These are phyloP conservation scores for Tuctoria greenei DNA, from an alignment of 176 grass and related monocot genomes.

Conservation along the genomic window DNA sequence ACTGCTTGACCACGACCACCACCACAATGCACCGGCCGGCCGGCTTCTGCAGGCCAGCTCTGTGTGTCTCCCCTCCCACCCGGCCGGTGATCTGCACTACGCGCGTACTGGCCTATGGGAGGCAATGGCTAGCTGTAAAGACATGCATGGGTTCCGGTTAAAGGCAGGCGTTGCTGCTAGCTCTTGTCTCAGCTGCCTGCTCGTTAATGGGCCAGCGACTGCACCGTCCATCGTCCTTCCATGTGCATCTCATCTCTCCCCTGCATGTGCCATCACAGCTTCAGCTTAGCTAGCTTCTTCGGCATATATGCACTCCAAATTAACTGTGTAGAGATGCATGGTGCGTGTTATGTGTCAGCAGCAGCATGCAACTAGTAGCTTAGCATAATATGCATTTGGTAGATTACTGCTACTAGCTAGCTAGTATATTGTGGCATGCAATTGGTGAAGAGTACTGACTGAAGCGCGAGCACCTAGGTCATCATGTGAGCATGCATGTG, in stretches of 20 bases:
- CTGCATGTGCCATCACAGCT: constrained; percentile 27
- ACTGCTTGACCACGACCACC: not conserved
- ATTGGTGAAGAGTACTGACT: not conserved
- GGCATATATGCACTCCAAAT: constrained; percentile 9
- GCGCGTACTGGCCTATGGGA: not conserved
- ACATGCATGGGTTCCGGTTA: constrained; percentile 25
- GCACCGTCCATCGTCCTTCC: constrained; percentile 49
- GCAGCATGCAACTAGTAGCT: not conserved
- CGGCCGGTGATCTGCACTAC: constrained; percentile 21
- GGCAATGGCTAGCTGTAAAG: constrained; percentile 56
- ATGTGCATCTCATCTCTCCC: constrained; percentile 26
- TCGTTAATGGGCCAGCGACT: constrained; percentile 52
- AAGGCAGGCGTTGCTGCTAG: constrained; percentile 14
- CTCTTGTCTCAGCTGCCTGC: constrained; percentile 24
- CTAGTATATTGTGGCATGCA: not conserved
- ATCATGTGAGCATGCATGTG: constrained; percentile 19
- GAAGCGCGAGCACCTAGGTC: not conserved
- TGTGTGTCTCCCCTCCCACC: not conserved
- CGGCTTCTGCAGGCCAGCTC: constrained; percentile 1
- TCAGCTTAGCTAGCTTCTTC: not conserved
- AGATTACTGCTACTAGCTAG: not conserved
- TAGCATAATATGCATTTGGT: not conserved
- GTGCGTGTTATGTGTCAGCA: not conserved
- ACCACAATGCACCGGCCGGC: constrained; percentile 1
- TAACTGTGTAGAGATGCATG: not conserved